phyloP scores from a whole-genome alignment of 2,329 filamentous ascomycete genomes.

The Cladophialophora exuberans region DNA sequence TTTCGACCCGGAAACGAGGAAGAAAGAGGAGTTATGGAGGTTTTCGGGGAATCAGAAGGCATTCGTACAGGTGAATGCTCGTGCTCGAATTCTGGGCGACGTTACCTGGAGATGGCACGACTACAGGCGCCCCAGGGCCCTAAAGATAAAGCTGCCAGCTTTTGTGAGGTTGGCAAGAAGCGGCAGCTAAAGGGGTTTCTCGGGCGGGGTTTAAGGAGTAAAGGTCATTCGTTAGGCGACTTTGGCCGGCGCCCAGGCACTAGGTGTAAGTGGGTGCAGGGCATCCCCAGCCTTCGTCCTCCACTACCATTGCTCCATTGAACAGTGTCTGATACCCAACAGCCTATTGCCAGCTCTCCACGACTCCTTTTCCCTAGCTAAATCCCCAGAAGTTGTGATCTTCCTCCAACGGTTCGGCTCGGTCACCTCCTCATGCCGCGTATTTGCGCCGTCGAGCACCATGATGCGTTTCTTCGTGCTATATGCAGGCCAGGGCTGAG shows the following conservation, averaged over 20 bases:
- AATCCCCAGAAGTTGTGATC: conserved; percentile 9
- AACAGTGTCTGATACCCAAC: conserved; percentile 9
- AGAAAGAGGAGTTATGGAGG: background rate
- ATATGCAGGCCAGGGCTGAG: conserved; percentile 17
- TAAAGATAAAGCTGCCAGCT: background rate
- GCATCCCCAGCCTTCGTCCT: no score
- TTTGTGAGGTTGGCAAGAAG: background rate
- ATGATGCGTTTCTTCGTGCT: conserved; percentile 2
- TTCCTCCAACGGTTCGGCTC: conserved; percentile 17
- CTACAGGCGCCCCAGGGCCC: no score
- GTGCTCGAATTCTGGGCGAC: no score
- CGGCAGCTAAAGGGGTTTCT: no score
- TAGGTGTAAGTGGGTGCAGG: no score
- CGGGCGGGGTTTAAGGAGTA: no score
- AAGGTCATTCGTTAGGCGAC: no score
- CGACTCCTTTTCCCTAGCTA: conserved; percentile 6
- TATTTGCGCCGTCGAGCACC: background rate
- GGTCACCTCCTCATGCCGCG: background rate
- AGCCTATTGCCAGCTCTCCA: conserved; percentile 10
- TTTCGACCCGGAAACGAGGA: no score
- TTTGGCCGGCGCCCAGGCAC: no score
- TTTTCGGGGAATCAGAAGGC: no score
- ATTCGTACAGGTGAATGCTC: no score
- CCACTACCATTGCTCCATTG: conserved; percentile 9
- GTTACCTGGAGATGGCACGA: no score